Percentiles rank a stretch among this genome's conserved stretches.
Evolutionary conservation across 2,329 filamentous ascomycete genomes (phyloP).

Genomic region (Ceratocystis colombiana): DNA sequence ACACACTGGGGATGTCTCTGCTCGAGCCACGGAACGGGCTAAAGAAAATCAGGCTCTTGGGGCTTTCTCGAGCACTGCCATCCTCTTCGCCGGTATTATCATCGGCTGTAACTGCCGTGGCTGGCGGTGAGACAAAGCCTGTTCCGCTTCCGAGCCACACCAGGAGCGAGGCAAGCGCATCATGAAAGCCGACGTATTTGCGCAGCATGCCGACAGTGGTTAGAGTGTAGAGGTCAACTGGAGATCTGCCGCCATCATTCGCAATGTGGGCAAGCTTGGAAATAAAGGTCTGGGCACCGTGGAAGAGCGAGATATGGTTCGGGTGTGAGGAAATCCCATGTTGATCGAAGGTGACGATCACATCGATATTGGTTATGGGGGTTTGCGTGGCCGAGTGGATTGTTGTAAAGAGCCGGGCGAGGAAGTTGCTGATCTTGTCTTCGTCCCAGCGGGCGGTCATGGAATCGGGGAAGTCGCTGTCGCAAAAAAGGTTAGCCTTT

Average conservation of each 20-base stretch:
- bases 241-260: slow-evolving; percentile 9
- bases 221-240: slow-evolving; percentile 74
- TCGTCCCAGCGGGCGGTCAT: slow-evolving; percentile 74
- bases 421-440: slow-evolving; percentile 56
- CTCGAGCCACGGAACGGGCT: slow-evolving; percentile 53
- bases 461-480: slow-evolving; percentile 71
- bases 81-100: slow-evolving; percentile 20
- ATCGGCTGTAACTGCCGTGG: slow-evolving; percentile 8
- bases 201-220: slow-evolving; percentile 59
- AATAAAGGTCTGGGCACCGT: slow-evolving; percentile 68
- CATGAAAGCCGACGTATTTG: slow-evolving; percentile 73
- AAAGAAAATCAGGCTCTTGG: slow-evolving; percentile 57
- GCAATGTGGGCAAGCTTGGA: slow-evolving; percentile 46
- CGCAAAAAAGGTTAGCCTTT: not conserved
- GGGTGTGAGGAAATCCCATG: slow-evolving; percentile 75
- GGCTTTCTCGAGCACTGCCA: slow-evolving; percentile 34
- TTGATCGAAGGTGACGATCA: slow-evolving; percentile 83
- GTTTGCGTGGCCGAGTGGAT: slow-evolving; percentile 35
- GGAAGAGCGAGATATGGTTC: slow-evolving; percentile 84
- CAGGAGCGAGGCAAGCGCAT: slow-evolving; percentile 61
- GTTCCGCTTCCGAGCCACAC: slow-evolving; percentile 39
- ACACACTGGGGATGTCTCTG: slow-evolving; percentile 31
- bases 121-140: slow-evolving; percentile 25
- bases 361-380: slow-evolving; percentile 55
- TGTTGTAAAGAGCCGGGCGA: slow-evolving; percentile 65